Conservation (phyloP, 352 stramenopile species). For the Globisporangium viniferum region DNA sequence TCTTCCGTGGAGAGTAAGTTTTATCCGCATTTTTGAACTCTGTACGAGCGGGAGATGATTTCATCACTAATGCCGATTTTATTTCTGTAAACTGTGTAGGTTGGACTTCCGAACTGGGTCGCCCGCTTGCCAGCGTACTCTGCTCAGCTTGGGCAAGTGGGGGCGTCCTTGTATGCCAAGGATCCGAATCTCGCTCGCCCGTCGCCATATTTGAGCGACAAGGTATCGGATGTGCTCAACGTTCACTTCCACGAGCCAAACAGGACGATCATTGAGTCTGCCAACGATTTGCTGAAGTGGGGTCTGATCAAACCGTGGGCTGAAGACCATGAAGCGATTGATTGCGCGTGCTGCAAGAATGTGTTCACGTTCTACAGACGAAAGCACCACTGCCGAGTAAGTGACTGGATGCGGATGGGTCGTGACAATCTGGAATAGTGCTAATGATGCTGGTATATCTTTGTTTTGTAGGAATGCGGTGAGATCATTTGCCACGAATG, state of each 20-base stretch:
- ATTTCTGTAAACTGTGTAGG: conserved; percentile 15
- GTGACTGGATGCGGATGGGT: conserved; percentile 11
- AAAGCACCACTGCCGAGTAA: conserved; percentile 82
- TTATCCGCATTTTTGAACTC: not conserved
- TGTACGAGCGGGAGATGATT: not conserved
- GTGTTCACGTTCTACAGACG: conserved; percentile 80
- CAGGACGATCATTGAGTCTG: conserved; percentile 72
- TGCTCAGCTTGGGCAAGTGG: conserved; percentile 83
- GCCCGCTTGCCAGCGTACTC: conserved; percentile 82
- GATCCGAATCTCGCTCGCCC: conserved; percentile 50
- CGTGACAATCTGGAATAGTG: not conserved
- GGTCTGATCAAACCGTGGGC: conserved; percentile 85
- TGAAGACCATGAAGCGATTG: conserved; percentile 78
- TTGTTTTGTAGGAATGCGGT: conserved; percentile 63
- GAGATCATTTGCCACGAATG: conserved; percentile 86
- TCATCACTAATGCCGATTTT: not conserved
- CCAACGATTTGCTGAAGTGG: conserved; percentile 84
- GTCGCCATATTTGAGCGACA: conserved; percentile 82
- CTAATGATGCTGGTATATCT: not conserved
- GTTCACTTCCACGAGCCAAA: conserved; percentile 63
- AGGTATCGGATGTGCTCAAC: conserved; percentile 77
- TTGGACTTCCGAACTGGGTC: conserved; percentile 81
- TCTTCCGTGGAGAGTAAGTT: conserved; percentile 67
- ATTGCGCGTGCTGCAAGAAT: conserved; percentile 72
- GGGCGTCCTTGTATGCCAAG: conserved; percentile 62